Conservation (phyloP, 257 asterid genomes). For the Solanum clarkiae region DNA sequence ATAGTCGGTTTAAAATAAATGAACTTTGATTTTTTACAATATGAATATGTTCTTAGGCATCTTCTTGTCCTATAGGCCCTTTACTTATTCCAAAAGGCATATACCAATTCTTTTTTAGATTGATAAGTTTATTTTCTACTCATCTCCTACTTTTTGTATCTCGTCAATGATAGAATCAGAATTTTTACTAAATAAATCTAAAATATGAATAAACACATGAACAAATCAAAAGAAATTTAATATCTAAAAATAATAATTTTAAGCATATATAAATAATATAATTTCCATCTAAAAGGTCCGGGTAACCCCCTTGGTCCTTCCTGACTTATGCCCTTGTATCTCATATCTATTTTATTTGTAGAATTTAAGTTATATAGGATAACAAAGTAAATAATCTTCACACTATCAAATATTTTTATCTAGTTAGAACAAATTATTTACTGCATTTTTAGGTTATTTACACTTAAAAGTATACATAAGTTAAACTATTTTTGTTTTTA, state of each 20-base stretch:
- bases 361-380: background rate
- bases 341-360: background rate
- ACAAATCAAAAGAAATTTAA: no score
- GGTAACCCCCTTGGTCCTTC: background rate
- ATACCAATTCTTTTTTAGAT: background rate
- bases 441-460: background rate
- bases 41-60: background rate
- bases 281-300: background rate
- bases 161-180: accelerated
- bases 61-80: background rate
- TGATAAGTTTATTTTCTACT: background rate
- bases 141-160: background rate
- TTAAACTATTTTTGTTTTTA: background rate
- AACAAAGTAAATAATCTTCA: background rate
- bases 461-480: background rate
- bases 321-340: background rate
- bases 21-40: background rate
- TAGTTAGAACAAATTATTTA: background rate
- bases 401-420: background rate
- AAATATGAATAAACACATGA: background rate
- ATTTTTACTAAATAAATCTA: background rate
- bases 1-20: background rate
- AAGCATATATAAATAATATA: no score
- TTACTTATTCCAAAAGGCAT: background rate
- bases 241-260: no score